A percentile compares a stretch with the other conserved stretches of the same genome.
Evolutionary conservation across 495 filamentous ascomycete genomes (phyloP).

Genomic region (Aspergillus sclerotiicarbonarius): DNA sequence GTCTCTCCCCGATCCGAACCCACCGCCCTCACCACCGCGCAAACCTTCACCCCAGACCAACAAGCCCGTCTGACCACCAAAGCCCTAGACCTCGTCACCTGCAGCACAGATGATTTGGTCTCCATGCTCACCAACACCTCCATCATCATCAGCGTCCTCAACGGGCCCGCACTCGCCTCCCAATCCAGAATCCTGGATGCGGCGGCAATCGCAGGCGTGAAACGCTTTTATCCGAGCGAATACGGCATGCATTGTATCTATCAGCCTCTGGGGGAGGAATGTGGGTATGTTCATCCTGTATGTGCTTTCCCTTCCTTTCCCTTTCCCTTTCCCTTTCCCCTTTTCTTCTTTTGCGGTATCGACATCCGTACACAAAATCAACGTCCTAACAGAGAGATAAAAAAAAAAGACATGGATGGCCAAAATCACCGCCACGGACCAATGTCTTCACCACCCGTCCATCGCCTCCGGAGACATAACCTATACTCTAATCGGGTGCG

Average conservation of each 20-base stretch:
- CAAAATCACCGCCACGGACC: too few species aligned
- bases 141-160: background rate
- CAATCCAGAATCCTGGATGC: constrained; percentile 3
- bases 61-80: background rate
- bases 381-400: too few species aligned
- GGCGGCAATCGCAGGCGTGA: constrained; percentile 10
- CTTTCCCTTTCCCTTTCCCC: too few species aligned
- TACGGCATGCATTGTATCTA: constrained; percentile 9
- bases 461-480: background rate
- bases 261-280: background rate
- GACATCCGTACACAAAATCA: too few species aligned
- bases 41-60: background rate
- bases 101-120: background rate
- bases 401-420: background rate
- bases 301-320: too few species aligned
- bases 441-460: too few species aligned
- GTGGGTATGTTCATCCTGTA: constrained; percentile 13
- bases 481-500: constrained; percentile 21
- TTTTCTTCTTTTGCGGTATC: too few species aligned
- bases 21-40: background rate
- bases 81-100: background rate
- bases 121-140: background rate
- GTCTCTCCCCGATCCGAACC: constrained; percentile 3
- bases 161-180: background rate
- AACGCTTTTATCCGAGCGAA: constrained; percentile 12